Conservation (phyloP, 345 rosid genomes). For the Moricandia arvensis region DNA sequence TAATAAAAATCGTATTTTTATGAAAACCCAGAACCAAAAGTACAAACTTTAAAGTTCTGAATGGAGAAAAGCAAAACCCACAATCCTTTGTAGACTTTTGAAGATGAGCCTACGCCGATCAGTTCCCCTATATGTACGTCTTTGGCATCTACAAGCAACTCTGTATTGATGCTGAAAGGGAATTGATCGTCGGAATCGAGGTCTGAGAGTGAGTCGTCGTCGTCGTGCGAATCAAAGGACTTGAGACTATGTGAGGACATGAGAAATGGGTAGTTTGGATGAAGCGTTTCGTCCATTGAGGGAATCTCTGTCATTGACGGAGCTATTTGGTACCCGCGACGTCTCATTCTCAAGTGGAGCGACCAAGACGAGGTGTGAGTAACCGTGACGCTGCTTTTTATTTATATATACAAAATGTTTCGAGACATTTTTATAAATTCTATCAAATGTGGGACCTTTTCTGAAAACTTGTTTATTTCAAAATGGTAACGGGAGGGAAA, state of each 20-base stretch:
- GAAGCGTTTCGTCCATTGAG: constrained; percentile 24
- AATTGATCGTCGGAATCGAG: constrained; percentile 24
- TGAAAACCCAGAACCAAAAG: neutral
- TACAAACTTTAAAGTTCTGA: neutral
- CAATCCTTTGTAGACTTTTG: constrained; percentile 29
- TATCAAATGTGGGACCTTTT: neutral
- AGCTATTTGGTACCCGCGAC: constrained; percentile 33
- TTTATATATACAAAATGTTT: neutral
- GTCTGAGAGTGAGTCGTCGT: neutral
- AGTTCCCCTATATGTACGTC: constrained; percentile 18
- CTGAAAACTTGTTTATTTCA: neutral
- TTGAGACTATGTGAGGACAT: constrained; percentile 16
- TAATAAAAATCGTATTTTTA: neutral
- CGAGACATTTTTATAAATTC: neutral
- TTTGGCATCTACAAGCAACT: constrained; percentile 9
- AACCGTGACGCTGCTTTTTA: neutral
- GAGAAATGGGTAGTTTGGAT: constrained; percentile 37
- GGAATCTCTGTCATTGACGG: constrained; percentile 13
- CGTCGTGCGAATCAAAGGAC: constrained; percentile 24
- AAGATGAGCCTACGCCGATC: constrained; percentile 33
- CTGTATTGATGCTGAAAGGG: constrained; percentile 16
- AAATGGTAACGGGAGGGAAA: constrained; percentile 36
- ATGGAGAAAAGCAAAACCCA: constrained; percentile 1
- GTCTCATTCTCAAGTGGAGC: constrained; percentile 20
- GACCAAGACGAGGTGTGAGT: constrained; percentile 14